Conservation (phyloP, 345 rosid species). For the Dipteronia sinensis region DNA sequence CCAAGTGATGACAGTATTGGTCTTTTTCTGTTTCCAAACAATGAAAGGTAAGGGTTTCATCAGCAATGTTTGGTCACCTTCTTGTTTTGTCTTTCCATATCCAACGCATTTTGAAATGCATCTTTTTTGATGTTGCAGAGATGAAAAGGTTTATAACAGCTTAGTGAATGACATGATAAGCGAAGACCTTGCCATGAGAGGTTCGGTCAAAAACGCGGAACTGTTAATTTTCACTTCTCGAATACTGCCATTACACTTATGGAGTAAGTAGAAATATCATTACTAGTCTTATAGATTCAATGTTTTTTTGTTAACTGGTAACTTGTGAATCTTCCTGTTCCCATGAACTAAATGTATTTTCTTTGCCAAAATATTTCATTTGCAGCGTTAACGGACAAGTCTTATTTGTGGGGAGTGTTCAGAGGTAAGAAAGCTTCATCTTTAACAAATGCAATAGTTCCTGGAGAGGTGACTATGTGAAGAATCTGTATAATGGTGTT, state of each 20-base stretch:
- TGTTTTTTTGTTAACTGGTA: background rate
- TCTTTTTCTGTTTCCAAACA: conserved; percentile 63
- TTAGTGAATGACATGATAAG: conserved; percentile 55
- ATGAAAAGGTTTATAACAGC: conserved; percentile 36
- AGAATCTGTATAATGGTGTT: conserved; percentile 1
- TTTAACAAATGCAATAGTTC: conserved; percentile 3
- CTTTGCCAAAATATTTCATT: background rate
- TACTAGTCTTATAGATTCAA: background rate
- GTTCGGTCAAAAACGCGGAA: conserved; percentile 51
- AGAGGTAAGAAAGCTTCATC: conserved; percentile 39
- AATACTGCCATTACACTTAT: conserved; percentile 45
- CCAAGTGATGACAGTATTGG: conserved; percentile 58
- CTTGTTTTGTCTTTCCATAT: background rate
- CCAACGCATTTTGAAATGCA: background rate
- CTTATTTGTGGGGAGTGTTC: conserved; percentile 75
- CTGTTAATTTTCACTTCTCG: conserved; percentile 66
- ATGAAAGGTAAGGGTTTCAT: conserved; percentile 40
- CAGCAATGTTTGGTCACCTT: background rate
- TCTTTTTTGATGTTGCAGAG: conserved; percentile 34
- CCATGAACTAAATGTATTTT: background rate
- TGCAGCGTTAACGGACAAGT: conserved; percentile 56
- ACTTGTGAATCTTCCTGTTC: background rate
- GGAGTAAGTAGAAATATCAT: conserved; percentile 54
- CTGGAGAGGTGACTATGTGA: conserved; percentile 1
- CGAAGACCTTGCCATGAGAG: conserved; percentile 55